Conservation (phyloP, 176 grass and related monocot genomes). For the Typha latifolia region DNA sequence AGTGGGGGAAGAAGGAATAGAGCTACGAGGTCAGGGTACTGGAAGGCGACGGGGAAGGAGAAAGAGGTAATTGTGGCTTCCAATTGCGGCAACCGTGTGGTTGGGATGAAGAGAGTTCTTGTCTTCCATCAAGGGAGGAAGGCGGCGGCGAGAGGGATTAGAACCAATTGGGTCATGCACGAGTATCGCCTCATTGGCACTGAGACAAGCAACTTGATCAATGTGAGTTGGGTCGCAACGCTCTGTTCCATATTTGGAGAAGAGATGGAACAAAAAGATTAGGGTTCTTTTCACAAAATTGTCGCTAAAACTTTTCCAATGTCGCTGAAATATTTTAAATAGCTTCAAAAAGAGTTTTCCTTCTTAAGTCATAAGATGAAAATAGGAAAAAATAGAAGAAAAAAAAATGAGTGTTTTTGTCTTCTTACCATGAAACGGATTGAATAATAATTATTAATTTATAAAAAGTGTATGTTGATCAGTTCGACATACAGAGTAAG, state of each 20-base stretch:
- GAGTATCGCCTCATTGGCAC: constrained; percentile 21
- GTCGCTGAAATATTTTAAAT: no score
- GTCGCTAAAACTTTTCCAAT: no score
- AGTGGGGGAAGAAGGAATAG: constrained; percentile 17
- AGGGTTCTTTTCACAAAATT: background rate
- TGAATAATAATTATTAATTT: no score
- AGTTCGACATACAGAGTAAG: no score
- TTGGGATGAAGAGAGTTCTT: constrained; percentile 29
- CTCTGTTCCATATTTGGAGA: background rate
- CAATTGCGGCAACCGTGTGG: constrained; percentile 18
- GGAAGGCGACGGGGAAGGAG: constrained; percentile 31
- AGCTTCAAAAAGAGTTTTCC: no score
- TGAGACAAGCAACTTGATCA: background rate
- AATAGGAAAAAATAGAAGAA: no score
- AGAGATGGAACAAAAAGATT: no score
- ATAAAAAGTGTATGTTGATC: no score
- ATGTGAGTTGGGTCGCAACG: constrained; percentile 10
- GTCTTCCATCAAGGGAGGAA: constrained; percentile 29
- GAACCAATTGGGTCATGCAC: constrained; percentile 33
- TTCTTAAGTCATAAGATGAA: no score
- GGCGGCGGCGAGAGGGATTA: constrained; percentile 4
- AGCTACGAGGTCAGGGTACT: constrained; percentile 22
- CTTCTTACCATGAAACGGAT: no score
- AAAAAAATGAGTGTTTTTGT: no score
- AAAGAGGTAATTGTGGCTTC: constrained; percentile 4